Conservation (phyloP, 331 rosid species). For the Pyracantha coccinea region DNA sequence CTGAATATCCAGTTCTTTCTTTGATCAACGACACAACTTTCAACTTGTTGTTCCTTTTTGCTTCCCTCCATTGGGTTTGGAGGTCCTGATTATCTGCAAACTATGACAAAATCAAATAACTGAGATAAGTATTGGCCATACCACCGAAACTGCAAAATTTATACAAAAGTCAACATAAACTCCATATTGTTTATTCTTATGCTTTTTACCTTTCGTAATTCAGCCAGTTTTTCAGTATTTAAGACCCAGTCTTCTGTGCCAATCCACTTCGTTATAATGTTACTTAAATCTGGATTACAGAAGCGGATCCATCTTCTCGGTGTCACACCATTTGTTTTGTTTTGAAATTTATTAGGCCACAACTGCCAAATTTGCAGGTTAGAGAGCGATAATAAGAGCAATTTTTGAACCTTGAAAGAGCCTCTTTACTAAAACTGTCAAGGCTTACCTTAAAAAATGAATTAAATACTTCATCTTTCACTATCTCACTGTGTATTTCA, state of each 20-base stretch:
- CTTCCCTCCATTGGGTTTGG: slow-evolving; percentile 77
- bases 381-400: slow-evolving; percentile 17
- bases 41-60: slow-evolving; percentile 73
- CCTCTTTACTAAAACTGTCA: slow-evolving; percentile 7
- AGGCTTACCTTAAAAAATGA: slow-evolving; percentile 63
- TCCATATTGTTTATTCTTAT: neutral
- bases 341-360: slow-evolving; percentile 96
- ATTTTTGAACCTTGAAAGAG: neutral
- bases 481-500: slow-evolving; percentile 94
- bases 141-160: slow-evolving; percentile 3
- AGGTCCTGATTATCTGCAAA: slow-evolving; percentile 78
- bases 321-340: slow-evolving; percentile 97
- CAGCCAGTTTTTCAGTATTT: slow-evolving; percentile 68
- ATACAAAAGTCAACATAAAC: neutral
- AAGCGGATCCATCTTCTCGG: slow-evolving; percentile 97
- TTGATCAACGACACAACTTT: slow-evolving; percentile 65
- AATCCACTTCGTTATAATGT: slow-evolving; percentile 62
- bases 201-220: slow-evolving; percentile 53
- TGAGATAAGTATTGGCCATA: slow-evolving; percentile 19
- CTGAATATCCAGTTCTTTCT: slow-evolving; percentile 84
- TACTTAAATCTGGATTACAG: slow-evolving; percentile 83
- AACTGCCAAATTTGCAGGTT: slow-evolving; percentile 45
- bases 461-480: slow-evolving; percentile 86
- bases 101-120: slow-evolving; percentile 31
- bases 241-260: slow-evolving; percentile 93